Percentiles rank a stretch among this genome's conserved stretches.
These are phyloP conservation scores for Tagetes erecta DNA, from an alignment of 129 eudicot genomes.

Conservation along the genomic window DNA sequence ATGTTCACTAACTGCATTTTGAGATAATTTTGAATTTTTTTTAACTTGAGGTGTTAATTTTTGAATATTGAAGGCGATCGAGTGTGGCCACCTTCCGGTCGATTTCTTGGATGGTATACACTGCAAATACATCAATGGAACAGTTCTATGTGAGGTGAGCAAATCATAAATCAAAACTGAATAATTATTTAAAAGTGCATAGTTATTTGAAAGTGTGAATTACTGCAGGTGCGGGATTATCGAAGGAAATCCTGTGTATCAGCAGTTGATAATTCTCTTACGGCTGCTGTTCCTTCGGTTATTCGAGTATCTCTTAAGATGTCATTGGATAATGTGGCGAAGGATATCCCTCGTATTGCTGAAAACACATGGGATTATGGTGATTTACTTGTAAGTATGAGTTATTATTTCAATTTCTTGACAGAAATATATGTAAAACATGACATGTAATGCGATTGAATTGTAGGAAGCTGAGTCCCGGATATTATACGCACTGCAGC, in stretches of 20 bases:
- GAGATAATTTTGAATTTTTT: background rate
- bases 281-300: conserved; percentile 40
- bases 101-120: conserved; percentile 31
- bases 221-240: conserved; percentile 73
- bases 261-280: conserved; percentile 10
- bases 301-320: conserved; percentile 68
- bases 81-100: conserved; percentile 35
- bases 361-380: conserved; percentile 70
- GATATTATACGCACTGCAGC: conserved; percentile 61
- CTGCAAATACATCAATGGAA: conserved; percentile 40
- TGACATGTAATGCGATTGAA: conserved; percentile 16
- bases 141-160: conserved; percentile 41
- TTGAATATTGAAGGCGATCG: conserved; percentile 26
- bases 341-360: conserved; percentile 63
- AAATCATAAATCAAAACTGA: background rate
- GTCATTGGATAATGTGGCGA: conserved; percentile 72
- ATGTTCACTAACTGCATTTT: background rate
- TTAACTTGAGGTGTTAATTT: background rate
- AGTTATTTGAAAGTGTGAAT: conserved; percentile 17
- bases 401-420: conserved; percentile 25
- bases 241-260: conserved; percentile 50
- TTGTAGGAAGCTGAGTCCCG: conserved; percentile 85
- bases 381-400: conserved; percentile 67
- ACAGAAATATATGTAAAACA: background rate
- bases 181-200: background rate